phyloP scores from a whole-genome alignment of 768 basidiomycete species.

The Serendipita sp. region DNA sequence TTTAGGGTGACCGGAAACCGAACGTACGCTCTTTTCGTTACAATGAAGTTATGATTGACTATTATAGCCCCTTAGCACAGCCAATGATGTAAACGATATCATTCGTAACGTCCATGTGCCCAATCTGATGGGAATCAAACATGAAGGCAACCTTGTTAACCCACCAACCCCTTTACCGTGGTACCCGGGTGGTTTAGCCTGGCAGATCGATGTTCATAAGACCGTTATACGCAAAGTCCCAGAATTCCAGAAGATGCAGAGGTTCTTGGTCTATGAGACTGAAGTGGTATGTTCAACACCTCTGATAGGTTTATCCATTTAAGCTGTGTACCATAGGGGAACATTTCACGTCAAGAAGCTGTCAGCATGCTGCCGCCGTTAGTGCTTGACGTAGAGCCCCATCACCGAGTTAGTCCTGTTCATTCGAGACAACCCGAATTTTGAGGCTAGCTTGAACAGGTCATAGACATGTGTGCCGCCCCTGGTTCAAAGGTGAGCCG shows the following conservation, averaged over 20 bases:
- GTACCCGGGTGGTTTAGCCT: conserved; percentile 84
- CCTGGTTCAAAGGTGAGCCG: conserved; percentile 76
- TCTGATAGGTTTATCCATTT: neutral
- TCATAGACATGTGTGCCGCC: conserved; percentile 96
- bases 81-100: conserved; percentile 58
- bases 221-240: conserved; percentile 69
- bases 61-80: conserved; percentile 27
- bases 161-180: conserved; percentile 78
- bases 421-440: neutral
- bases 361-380: conserved; percentile 99
- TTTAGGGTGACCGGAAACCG: conserved; percentile 84
- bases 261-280: conserved; percentile 93
- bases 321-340: conserved; percentile 41
- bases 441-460: conserved; percentile 23
- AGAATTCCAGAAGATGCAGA: conserved; percentile 88
- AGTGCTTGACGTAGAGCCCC: conserved; percentile 83
- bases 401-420: conserved; percentile 46
- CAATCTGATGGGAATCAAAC: conserved; percentile 45
- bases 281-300: conserved; percentile 59
- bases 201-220: conserved; percentile 91
- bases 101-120: conserved; percentile 72
- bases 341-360: conserved; percentile 88
- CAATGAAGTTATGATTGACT: conserved; percentile 7
- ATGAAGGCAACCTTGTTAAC: conserved; percentile 58
- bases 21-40: conserved; percentile 33